Evolutionary conservation across 495 filamentous ascomycete species (phyloP).

Genomic region (Trichoderma orchidacearum): DNA sequence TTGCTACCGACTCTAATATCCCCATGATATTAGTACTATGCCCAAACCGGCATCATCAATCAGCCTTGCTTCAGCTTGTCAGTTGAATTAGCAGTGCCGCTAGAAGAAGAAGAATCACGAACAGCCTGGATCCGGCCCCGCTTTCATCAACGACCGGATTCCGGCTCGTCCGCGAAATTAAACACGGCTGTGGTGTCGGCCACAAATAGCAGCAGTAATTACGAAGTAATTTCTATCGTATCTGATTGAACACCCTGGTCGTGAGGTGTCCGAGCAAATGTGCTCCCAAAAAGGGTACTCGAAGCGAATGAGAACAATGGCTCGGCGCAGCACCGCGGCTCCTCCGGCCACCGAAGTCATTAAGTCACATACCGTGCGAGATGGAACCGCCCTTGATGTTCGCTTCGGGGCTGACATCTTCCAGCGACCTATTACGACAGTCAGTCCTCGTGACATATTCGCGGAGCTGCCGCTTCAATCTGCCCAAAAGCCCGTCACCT

Average conservation of each 20-base stretch:
- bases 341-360: neutral
- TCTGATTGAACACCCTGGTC: neutral
- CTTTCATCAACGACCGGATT: neutral
- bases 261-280: neutral
- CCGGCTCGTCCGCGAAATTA: neutral
- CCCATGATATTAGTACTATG: neutral
- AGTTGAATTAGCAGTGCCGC: no score
- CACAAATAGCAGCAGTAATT: neutral
- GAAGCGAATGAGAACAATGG: neutral
- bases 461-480: neutral
- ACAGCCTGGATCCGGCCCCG: neutral
- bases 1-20: no score
- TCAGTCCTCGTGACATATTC: neutral
- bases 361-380: neutral
- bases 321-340: neutral
- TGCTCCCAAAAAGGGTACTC: neutral
- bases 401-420: neutral
- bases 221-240: neutral
- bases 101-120: neutral
- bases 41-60: neutral
- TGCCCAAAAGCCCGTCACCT: neutral
- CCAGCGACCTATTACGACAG: neutral
- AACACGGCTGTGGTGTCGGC: neutral
- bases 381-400: neutral
- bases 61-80: neutral